Base-by-base conservation (phyloP, 306 rosid species). In the Fragaria vesca region DNA sequence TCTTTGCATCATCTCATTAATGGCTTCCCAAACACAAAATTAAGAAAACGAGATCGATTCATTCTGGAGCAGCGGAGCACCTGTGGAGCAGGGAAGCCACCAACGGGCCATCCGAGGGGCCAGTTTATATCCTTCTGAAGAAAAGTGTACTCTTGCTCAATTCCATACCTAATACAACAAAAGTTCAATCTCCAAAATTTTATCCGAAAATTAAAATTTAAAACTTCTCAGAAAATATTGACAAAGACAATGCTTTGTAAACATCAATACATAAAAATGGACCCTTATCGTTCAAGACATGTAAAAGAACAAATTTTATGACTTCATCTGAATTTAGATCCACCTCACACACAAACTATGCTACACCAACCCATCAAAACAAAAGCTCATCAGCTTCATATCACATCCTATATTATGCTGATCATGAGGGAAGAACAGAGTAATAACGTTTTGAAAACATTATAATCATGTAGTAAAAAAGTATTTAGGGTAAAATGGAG, bases 101-200 rank as follows among this genome's bases (percentile, higher is more conserved):
- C 91, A 24, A 83, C 12, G 0, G 91, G 86, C 91, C 91, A 88
- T 4, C 89, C 91, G 1, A 85, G 71, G 2, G 91, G 91, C 86
- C 91, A 85, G 4, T 45, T 51, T 2, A 47, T 24, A 50, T 81
- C 86, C 81, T 88, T 85, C n/a, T 83, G 89, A 42, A 88, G 87
- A 55, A 88, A 89, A 65, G 91, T 88, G 72, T 88, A 88, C 67
- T 88, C 91, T 36, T 88, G 91, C 73, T 87, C 91, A 72, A 88
- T 88, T 6, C 91, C 91, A 71, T 72, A 88, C 91, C 91, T 87
- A 34, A 58, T n/a, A 16, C n/a, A 28, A 15, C 36, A 61, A 26
- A 26, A 40, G 43, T 40, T 6, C 43, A 40, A 40, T 46, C 48
- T 45, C 15, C 48, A 45, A 45, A 10, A 11, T 11, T 46, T 10